Conservation (phyloP, 1,139 yeast genomes). For the Debaryomyces udenii region DNA sequence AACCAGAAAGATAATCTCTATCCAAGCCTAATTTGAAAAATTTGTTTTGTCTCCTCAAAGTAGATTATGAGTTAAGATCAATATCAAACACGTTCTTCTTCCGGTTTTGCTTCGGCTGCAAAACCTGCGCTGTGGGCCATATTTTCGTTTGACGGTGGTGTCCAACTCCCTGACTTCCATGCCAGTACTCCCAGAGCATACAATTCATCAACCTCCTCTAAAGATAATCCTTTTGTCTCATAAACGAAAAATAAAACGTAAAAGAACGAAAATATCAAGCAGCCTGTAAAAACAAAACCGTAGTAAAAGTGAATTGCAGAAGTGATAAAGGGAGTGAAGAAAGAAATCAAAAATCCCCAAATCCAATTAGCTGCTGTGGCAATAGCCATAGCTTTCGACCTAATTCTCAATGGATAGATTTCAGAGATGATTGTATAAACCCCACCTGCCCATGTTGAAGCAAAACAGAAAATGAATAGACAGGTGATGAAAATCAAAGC, state of each 20-base stretch:
- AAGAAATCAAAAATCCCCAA: conserved; percentile 75
- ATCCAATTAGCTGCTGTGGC: conserved; percentile 80
- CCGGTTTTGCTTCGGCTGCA: conserved; percentile 32
- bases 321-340: conserved; percentile 72
- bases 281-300: conserved; percentile 77
- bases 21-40: too few relatives aligned
- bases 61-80: too few relatives aligned
- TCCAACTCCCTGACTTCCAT: conserved; percentile 50
- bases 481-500: conserved; percentile 78
- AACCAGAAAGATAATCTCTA: too few relatives aligned
- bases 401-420: conserved; percentile 74
- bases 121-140: conserved; percentile 37
- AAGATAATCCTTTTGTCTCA: conserved; percentile 67
- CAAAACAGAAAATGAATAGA: conserved; percentile 77
- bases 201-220: conserved; percentile 71
- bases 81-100: conserved; percentile 23
- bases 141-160: conserved; percentile 37
- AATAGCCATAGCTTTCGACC: conserved; percentile 78
- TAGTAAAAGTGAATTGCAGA: conserved; percentile 48
- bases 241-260: conserved; percentile 60
- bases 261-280: conserved; percentile 57
- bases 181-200: conserved; percentile 49
- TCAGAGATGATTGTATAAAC: conserved; percentile 80
- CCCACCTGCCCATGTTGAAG: conserved; percentile 85
- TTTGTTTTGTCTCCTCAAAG: too few relatives aligned